Evolutionary conservation across 139 green algal genomes (phyloP).

Genomic region (Coccomyxa sp.): DNA sequence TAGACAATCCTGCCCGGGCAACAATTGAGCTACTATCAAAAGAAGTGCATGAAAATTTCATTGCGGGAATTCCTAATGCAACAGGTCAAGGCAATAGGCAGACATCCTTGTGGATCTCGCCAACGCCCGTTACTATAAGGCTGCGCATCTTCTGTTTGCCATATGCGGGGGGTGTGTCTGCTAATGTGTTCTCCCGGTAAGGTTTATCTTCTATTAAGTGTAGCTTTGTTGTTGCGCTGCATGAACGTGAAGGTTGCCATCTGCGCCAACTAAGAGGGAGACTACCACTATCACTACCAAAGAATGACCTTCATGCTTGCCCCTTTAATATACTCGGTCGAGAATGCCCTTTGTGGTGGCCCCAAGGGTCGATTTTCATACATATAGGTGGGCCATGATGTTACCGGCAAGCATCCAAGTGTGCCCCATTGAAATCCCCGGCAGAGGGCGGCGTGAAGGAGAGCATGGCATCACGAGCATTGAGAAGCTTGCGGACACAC

Average conservation of each 20-base stretch:
- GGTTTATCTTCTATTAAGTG: too few relatives aligned
- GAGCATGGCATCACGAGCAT: slow-evolving; percentile 17
- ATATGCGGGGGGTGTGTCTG: slow-evolving; percentile 40
- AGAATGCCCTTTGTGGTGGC: too few relatives aligned
- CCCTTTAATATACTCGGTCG: too few relatives aligned
- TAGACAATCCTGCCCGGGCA: slow-evolving; percentile 24
- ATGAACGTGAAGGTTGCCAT: too few relatives aligned
- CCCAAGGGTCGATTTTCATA: too few relatives aligned
- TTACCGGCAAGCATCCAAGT: slow-evolving; percentile 40
- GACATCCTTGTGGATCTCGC: slow-evolving; percentile 14
- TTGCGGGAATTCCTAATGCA: background rate
- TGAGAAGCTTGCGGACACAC: slow-evolving; percentile 7
- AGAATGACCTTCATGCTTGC: too few relatives aligned
- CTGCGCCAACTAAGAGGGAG: too few relatives aligned
- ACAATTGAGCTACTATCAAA: slow-evolving; percentile 13
- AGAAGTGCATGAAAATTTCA: slow-evolving; percentile 16
- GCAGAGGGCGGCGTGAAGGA: slow-evolving; percentile 21
- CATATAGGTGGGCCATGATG: slow-evolving; percentile 29
- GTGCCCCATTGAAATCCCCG: slow-evolving; percentile 42
- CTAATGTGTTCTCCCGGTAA: slow-evolving; percentile 39
- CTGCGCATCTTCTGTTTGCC: slow-evolving; percentile 47
- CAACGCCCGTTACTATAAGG: slow-evolving; percentile 20
- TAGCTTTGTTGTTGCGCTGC: too few relatives aligned
- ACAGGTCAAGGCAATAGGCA: background rate
- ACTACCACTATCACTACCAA: too few relatives aligned